phyloP scores from a whole-genome alignment of 768 basidiomycete species.

The Gloeophyllum trabeum region DNA sequence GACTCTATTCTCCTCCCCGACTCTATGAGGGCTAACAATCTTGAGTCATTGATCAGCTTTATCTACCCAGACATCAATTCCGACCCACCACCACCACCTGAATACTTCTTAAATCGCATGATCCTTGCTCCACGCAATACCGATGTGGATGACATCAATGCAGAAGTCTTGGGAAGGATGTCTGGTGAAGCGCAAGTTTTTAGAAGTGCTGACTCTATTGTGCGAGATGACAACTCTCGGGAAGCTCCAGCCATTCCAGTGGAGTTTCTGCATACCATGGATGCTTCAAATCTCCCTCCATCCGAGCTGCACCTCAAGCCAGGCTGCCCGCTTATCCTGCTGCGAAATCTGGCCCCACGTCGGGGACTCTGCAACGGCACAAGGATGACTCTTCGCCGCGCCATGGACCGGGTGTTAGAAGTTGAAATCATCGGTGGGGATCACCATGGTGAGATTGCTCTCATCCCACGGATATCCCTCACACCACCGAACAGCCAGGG shows the following conservation, averaged over 20 bases:
- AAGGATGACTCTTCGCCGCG: slow-evolving; percentile 16
- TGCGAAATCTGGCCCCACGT: slow-evolving; percentile 27
- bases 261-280: slow-evolving; percentile 29
- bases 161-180: slow-evolving; percentile 7
- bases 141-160: slow-evolving; percentile 24
- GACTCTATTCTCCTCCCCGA: slow-evolving; percentile 14
- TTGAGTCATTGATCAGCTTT: slow-evolving; percentile 14
- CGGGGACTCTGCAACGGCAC: slow-evolving; percentile 26
- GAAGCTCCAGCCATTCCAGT: slow-evolving; percentile 8
- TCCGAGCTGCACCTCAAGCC: slow-evolving; percentile 19
- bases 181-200: slow-evolving; percentile 11
- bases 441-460: slow-evolving; percentile 20
- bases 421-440: slow-evolving; percentile 22
- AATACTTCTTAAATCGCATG: slow-evolving; percentile 23
- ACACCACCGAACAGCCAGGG: slow-evolving; percentile 12
- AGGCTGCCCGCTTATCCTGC: slow-evolving; percentile 27
- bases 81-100: slow-evolving; percentile 7
- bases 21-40: slow-evolving; percentile 15
- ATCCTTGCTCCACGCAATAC: slow-evolving; percentile 24
- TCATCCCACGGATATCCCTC: slow-evolving; percentile 28
- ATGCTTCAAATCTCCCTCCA: slow-evolving; percentile 26
- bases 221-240: background rate
- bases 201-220: slow-evolving; percentile 10
- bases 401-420: slow-evolving; percentile 20
- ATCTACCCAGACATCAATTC: slow-evolving; percentile 14